phyloP scores from a whole-genome alignment of 2,329 filamentous ascomycete genomes.

The Bipolaris victoriae region DNA sequence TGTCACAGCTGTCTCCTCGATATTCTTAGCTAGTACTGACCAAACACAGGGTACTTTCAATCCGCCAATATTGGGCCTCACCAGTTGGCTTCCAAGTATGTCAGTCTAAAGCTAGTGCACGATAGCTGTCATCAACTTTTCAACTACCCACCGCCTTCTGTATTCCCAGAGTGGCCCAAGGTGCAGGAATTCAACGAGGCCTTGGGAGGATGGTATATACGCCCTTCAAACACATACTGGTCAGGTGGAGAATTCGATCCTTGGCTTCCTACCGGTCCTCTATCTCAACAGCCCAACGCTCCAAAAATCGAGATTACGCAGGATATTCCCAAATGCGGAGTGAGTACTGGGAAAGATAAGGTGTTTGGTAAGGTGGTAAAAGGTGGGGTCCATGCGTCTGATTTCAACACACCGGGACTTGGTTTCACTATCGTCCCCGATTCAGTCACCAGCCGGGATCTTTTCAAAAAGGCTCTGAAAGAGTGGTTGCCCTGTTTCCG shows the following conservation, averaged over 20 bases:
- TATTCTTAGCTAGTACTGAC: constrained; percentile 6
- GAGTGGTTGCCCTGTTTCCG: constrained; percentile 55
- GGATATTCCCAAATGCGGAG: constrained; percentile 45
- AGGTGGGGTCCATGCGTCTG: constrained; percentile 50
- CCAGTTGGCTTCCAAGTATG: constrained; percentile 56
- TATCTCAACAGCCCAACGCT: constrained; percentile 51
- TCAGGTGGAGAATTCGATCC: constrained; percentile 59
- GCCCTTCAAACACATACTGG: constrained; percentile 60
- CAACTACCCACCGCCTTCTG: too few species aligned
- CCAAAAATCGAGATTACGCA: constrained; percentile 35
- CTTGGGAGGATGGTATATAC: constrained; percentile 59
- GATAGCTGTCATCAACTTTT: constrained; percentile 53
- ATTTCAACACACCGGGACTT: constrained; percentile 20
- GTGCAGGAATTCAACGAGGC: constrained; percentile 47
- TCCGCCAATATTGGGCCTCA: constrained; percentile 56
- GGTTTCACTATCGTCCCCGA: constrained; percentile 44
- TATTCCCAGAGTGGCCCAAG: constrained; percentile 50
- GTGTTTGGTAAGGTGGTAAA: constrained; percentile 58
- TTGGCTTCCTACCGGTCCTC: constrained; percentile 57
- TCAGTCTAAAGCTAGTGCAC: constrained; percentile 53
- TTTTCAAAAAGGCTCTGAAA: constrained; percentile 53
- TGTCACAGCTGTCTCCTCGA: constrained; percentile 6
- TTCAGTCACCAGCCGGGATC: constrained; percentile 43
- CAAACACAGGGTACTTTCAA: constrained; percentile 52
- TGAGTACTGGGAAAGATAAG: constrained; percentile 41